Percentiles rank a stretch among this genome's conserved stretches.
Evolutionary conservation across 2,329 filamentous ascomycete species (phyloP).

Genomic region (Phaeosphaeria sp.): DNA sequence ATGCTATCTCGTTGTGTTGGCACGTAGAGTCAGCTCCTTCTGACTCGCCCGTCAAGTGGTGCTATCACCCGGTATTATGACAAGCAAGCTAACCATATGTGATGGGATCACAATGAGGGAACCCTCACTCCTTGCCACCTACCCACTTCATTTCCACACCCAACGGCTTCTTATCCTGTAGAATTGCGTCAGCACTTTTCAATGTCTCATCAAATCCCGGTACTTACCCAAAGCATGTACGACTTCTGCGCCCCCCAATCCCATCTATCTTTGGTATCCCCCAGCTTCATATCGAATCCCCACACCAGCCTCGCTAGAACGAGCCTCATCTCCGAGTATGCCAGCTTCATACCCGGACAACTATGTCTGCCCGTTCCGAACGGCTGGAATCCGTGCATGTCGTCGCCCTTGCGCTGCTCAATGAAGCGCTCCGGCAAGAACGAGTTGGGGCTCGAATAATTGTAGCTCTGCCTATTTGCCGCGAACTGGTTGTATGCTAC

Average conservation of each 20-base stretch:
- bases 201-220: background rate
- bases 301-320: constrained; percentile 50
- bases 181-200: background rate
- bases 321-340: constrained; percentile 43
- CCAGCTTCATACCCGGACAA: constrained; percentile 37
- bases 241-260: constrained; percentile 34
- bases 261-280: constrained; percentile 13
- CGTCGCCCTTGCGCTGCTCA: constrained; percentile 21
- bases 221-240: constrained; percentile 28
- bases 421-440: constrained; percentile 46
- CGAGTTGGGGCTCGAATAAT: constrained; percentile 35
- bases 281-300: constrained; percentile 43
- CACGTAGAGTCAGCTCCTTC: too few relatives aligned
- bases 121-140: background rate
- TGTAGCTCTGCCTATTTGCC: constrained; percentile 31
- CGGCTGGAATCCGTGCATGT: constrained; percentile 29
- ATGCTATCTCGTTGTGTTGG: too few relatives aligned
- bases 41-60: too few relatives aligned
- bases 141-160: constrained; percentile 5
- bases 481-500: constrained; percentile 39
- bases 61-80: too few relatives aligned
- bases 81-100: too few relatives aligned
- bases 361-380: constrained; percentile 35
- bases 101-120: too few relatives aligned
- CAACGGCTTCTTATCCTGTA: constrained; percentile 16